Evolutionary conservation across 148 eudicot genomes (phyloP).

Genomic region (Vaccinium corymbosum): DNA sequence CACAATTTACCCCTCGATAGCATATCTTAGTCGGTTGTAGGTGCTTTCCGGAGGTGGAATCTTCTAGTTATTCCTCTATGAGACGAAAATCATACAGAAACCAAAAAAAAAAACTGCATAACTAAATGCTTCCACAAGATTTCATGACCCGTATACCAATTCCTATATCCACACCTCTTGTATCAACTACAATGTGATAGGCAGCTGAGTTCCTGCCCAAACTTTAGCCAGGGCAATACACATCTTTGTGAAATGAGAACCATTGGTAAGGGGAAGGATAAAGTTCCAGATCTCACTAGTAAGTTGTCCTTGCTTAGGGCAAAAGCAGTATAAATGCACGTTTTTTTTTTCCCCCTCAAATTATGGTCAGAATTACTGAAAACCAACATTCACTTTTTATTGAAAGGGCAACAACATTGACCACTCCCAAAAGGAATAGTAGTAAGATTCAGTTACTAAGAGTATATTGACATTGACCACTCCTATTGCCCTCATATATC

Average conservation of each 20-base stretch:
- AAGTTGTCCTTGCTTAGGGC: background rate
- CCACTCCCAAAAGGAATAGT: background rate
- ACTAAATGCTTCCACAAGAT: background rate
- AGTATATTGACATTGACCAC: background rate
- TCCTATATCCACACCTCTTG: background rate
- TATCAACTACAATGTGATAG: background rate
- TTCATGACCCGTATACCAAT: background rate
- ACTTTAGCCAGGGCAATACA: background rate
- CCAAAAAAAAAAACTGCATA: background rate
- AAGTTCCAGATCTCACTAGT: background rate
- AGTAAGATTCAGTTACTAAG: background rate
- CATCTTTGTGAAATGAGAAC: background rate
- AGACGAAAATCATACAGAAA: background rate
- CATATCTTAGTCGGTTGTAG: background rate
- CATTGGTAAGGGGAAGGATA: background rate
- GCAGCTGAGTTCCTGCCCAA: background rate
- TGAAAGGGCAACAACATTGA: background rate
- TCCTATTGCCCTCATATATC: background rate
- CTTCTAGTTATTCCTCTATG: background rate
- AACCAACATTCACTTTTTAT: background rate
- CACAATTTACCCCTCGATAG: background rate
- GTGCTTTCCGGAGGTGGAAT: background rate
- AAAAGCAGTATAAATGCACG: background rate
- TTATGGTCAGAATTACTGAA: background rate
- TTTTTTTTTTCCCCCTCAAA: background rate